Evolutionary conservation across 148 eudicot genomes (phyloP).

Genomic region (Chenopodium berlandieri): DNA sequence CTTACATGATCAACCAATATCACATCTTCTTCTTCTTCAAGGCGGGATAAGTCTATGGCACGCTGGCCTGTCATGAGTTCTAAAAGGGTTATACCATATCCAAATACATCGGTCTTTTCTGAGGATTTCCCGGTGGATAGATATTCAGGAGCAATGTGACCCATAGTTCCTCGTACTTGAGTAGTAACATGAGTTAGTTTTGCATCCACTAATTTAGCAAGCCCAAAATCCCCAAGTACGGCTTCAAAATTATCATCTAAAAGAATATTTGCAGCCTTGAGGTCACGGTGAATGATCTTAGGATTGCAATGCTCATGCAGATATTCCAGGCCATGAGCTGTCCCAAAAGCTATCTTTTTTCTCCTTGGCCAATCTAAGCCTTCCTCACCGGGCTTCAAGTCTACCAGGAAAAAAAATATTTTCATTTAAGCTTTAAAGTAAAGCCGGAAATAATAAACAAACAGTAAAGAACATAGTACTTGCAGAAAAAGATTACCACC

Average conservation of each 20-base stretch:
- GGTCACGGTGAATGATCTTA: slow-evolving; percentile 90
- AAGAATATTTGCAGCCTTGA: slow-evolving; percentile 92
- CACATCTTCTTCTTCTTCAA: slow-evolving; percentile 94
- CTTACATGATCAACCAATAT: slow-evolving; percentile 88
- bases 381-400: slow-evolving; percentile 77
- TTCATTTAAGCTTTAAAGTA: background rate
- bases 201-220: slow-evolving; percentile 75
- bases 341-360: slow-evolving; percentile 75
- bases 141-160: slow-evolving; percentile 96
- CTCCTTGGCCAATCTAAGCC: slow-evolving; percentile 85
- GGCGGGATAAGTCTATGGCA: slow-evolving; percentile 89
- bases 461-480: background rate
- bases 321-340: slow-evolving; percentile 92
- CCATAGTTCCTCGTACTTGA: slow-evolving; percentile 97
- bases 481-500: slow-evolving; percentile 36
- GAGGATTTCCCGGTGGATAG: slow-evolving; percentile 92
- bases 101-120: slow-evolving; percentile 94
- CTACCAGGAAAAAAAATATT: slow-evolving; percentile 25
- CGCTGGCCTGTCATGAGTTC: slow-evolving; percentile 95
- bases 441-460: background rate
- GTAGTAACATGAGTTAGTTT: slow-evolving; percentile 81
- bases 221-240: slow-evolving; percentile 90
- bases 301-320: slow-evolving; percentile 93
- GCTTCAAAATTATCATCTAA: slow-evolving; percentile 79
- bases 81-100: slow-evolving; percentile 84